Conservation (phyloP, 176 grass and related monocot genomes). For the Oropetium thomaeum region DNA sequence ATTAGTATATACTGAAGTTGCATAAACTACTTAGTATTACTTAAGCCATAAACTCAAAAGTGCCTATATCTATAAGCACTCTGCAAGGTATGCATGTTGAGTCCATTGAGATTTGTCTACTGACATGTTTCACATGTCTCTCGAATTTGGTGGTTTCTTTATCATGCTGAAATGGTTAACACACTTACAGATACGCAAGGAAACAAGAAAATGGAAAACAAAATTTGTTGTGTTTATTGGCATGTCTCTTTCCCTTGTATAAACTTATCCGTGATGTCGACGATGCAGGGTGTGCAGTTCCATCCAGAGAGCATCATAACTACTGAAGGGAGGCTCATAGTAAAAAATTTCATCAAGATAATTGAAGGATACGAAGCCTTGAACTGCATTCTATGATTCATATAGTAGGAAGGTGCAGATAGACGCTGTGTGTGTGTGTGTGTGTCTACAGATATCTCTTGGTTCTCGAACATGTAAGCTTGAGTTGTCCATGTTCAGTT, state of each 20-base stretch:
- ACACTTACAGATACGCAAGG: not conserved
- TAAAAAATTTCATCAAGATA: constrained; percentile 46
- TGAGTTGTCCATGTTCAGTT: not conserved
- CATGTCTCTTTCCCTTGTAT: not conserved
- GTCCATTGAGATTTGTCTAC: not conserved
- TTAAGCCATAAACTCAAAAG: too few relatives aligned
- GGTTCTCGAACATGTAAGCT: not conserved
- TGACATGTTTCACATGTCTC: not conserved
- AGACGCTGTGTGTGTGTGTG: not conserved
- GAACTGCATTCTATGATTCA: constrained; percentile 25
- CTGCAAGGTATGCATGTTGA: not conserved
- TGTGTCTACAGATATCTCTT: not conserved
- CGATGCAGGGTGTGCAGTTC: constrained; percentile 51
- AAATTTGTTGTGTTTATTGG: not conserved
- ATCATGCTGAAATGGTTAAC: not conserved
- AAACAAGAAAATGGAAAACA: not conserved
- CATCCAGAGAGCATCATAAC: constrained; percentile 64
- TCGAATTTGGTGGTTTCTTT: not conserved
- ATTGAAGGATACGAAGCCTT: constrained; percentile 41
- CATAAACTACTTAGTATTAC: too few relatives aligned
- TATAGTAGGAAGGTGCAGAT: not conserved
- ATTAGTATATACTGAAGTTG: not conserved
- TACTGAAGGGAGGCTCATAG: constrained; percentile 40
- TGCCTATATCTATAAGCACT: not conserved
- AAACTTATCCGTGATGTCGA: not conserved